Percentiles rank a stretch among this genome's conserved stretches.
Conservation (phyloP, 208 protist genomes). For the Herpetomonas tarakana region DNA sequence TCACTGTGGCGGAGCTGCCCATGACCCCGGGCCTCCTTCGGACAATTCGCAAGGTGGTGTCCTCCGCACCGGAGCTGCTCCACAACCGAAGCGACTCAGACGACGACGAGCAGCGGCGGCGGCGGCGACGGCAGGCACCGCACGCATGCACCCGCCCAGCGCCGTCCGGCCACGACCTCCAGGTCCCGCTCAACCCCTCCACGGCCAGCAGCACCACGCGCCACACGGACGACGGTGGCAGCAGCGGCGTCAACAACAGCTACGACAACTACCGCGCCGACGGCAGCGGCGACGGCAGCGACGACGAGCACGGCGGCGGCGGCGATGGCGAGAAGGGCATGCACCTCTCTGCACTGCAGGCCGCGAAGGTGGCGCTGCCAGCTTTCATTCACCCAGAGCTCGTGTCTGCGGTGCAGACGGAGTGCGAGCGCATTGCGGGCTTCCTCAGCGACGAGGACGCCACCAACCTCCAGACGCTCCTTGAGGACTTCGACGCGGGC, state of each 20-base stretch:
- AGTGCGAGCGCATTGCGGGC: conserved; percentile 78
- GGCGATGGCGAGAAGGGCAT: not conserved
- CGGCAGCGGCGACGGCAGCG: not conserved
- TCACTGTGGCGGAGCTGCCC: conserved; percentile 39
- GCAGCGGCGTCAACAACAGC: not conserved
- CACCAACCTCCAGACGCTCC: conserved; percentile 32
- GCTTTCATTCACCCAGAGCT: conserved; percentile 53
- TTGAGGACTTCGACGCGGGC: conserved; percentile 25
- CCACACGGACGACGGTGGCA: not conserved
- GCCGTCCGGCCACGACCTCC: not conserved
- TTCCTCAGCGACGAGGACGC: conserved; percentile 45
- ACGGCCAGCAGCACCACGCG: not conserved
- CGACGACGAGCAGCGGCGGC: not conserved
- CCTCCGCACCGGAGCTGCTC: conserved; percentile 43
- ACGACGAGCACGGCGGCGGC: not conserved
- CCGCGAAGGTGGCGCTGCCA: not conserved
- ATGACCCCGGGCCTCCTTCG: conserved; percentile 46
- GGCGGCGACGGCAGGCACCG: not conserved
- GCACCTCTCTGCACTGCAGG: not conserved
- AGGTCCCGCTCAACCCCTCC: not conserved
- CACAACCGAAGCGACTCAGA: not conserved
- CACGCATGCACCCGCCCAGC: not conserved
- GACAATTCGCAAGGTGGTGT: conserved; percentile 45
- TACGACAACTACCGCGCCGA: no score
- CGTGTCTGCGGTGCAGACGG: conserved; percentile 45